A percentile compares a stretch with the other conserved stretches of the same genome.
Evolutionary conservation across 176 grass and related monocot genomes (phyloP).

Genomic region (Paspalum notatum): DNA sequence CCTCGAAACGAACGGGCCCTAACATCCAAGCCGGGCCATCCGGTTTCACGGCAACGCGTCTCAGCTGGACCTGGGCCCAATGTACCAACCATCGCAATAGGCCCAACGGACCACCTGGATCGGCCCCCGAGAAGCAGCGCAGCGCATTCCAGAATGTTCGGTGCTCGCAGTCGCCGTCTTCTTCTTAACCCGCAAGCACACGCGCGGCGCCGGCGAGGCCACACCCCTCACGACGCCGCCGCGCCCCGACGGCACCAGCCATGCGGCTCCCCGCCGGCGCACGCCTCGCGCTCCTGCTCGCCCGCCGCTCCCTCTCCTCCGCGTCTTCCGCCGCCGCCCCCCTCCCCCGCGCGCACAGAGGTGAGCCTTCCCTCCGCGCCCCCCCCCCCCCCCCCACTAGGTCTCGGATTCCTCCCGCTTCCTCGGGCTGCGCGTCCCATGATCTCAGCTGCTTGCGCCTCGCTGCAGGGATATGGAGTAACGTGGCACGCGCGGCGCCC

Average conservation of each 20-base stretch:
- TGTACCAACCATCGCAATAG: background rate
- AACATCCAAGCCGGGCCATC: too few relatives aligned
- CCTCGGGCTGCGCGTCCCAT: background rate
- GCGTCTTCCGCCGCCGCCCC: background rate
- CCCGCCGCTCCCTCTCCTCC: slow-evolving; percentile 47
- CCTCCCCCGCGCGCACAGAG: slow-evolving; percentile 36
- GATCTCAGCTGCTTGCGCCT: background rate
- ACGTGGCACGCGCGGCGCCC: background rate
- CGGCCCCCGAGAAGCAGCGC: slow-evolving; percentile 4
- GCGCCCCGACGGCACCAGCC: background rate
- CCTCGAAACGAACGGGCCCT: too few relatives aligned
- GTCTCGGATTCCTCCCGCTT: slow-evolving; percentile 24
- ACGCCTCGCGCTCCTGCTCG: slow-evolving; percentile 55
- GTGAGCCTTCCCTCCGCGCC: background rate
- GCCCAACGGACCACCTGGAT: background rate
- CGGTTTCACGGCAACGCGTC: too few relatives aligned
- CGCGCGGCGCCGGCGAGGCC: slow-evolving; percentile 43
- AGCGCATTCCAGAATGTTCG: slow-evolving; percentile 46
- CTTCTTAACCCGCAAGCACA: slow-evolving; percentile 40
- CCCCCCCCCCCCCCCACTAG: background rate
- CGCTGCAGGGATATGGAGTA: slow-evolving; percentile 34
- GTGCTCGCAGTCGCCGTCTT: background rate
- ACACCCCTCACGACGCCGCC: background rate
- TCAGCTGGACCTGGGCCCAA: too few relatives aligned
- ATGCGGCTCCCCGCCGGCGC: slow-evolving; percentile 59